Conservation (phyloP, 805 yeast genomes). For the Vanderwaltozyma verrucispora region DNA sequence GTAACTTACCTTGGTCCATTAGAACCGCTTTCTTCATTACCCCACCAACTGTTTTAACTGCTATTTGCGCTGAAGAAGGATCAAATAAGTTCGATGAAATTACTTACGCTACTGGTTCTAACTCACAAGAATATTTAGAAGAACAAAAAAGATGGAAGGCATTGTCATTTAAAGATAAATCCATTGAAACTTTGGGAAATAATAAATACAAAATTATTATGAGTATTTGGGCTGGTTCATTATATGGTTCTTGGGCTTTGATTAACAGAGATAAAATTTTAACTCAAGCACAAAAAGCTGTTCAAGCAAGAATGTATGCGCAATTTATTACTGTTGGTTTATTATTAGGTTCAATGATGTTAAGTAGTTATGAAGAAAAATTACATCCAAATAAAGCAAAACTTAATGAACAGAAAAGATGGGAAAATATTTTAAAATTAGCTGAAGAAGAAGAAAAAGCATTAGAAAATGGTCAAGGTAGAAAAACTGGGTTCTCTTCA, state of each 20-base stretch:
- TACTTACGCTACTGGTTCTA: conserved; percentile 36
- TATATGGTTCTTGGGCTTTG: conserved; percentile 67
- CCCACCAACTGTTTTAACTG: conserved; percentile 54
- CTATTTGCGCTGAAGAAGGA: conserved; percentile 61
- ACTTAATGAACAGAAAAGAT: conserved; percentile 29
- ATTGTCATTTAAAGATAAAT: conserved; percentile 39
- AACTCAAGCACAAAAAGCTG: conserved; percentile 70
- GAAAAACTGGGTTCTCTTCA: conserved; percentile 15
- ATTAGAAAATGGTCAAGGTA: not conserved
- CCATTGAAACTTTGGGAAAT: conserved; percentile 37
- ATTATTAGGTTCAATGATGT: conserved; percentile 56
- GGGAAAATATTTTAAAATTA: conserved; percentile 39
- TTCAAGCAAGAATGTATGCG: conserved; percentile 86
- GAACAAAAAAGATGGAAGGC: conserved; percentile 43
- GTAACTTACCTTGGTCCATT: conserved; percentile 41
- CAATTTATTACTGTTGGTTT: conserved; percentile 70
- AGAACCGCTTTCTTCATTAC: conserved; percentile 56
- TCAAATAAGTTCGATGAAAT: conserved; percentile 56
- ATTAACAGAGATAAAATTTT: conserved; percentile 67
- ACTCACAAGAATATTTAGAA: conserved; percentile 29
- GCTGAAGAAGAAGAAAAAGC: conserved; percentile 31
- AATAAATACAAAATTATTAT: conserved; percentile 60
- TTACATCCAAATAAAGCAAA: conserved; percentile 34
- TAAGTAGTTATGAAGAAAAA: conserved; percentile 55
- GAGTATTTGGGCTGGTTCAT: conserved; percentile 69